These are phyloP conservation scores for Podospora pseudocomata DNA, from an alignment of 495 filamentous ascomycete genomes.

Conservation along the genomic window DNA sequence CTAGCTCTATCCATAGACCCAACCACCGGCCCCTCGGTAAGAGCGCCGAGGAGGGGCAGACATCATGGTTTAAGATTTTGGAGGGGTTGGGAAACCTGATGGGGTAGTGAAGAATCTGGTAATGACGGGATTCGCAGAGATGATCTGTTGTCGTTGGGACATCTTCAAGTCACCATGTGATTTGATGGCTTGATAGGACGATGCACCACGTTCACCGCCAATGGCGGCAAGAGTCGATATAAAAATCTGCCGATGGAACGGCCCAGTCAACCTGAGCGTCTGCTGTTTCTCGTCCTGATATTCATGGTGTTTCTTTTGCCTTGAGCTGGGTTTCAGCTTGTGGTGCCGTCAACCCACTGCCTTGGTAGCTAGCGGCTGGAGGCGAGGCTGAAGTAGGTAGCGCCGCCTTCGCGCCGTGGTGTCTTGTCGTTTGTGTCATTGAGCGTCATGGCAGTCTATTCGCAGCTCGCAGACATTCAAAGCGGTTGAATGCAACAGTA, in stretches of 20 bases:
- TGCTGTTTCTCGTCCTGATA: not conserved
- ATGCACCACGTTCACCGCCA: not conserved
- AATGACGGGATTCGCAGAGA: not conserved
- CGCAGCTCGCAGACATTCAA: not conserved
- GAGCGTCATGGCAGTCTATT: not conserved
- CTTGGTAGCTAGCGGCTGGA: constrained; percentile 3
- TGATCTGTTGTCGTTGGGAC: not conserved
- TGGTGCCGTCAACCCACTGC: not conserved
- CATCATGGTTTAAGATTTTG: not conserved
- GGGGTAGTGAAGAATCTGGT: not conserved
- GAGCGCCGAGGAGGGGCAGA: constrained; percentile 3
- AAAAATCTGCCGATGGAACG: not conserved
- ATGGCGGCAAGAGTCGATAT: not conserved
- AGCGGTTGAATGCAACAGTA: not conserved
- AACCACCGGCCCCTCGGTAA: constrained; percentile 10
- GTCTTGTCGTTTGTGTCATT: not conserved
- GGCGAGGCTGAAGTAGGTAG: constrained; percentile 1
- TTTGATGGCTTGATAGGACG: not conserved
- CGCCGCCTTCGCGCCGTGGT: not conserved
- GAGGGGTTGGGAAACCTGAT: constrained; percentile 6
- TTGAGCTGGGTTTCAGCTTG: not conserved
- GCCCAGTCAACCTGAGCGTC: not conserved
- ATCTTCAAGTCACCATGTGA: not conserved
- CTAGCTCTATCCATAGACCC: constrained; percentile 4
- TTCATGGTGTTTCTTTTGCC: not conserved